A percentile compares a stretch with the other conserved stretches of the same genome.
Evolutionary conservation across 2,329 filamentous ascomycete species (phyloP).

Genomic region (Ascochyta clinopodiicola): DNA sequence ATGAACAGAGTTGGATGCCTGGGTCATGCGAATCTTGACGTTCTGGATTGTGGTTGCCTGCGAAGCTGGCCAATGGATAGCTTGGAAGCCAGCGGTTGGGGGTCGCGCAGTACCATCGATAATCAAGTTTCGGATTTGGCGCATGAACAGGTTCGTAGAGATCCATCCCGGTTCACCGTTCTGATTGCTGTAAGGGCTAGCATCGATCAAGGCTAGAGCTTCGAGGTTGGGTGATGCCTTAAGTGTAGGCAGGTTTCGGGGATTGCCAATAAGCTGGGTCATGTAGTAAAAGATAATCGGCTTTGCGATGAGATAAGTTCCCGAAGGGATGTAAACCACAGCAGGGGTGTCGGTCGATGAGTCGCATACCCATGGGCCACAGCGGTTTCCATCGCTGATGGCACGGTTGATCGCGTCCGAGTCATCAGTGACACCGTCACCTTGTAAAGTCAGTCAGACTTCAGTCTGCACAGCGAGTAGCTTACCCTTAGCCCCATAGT

Average conservation of each 20-base stretch:
- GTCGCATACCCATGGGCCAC: conserved; percentile 52
- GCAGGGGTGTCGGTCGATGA: conserved; percentile 61
- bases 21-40: conserved; percentile 53
- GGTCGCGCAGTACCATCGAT: conserved; percentile 63
- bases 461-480: background rate
- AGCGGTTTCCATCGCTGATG: conserved; percentile 53
- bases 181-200: conserved; percentile 57
- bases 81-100: conserved; percentile 53
- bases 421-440: conserved; percentile 52
- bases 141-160: conserved; percentile 68
- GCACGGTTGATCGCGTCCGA: conserved; percentile 62
- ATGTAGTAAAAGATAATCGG: conserved; percentile 69
- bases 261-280: conserved; percentile 68
- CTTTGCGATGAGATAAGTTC: conserved; percentile 59
- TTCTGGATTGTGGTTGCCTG: conserved; percentile 58
- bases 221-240: conserved; percentile 61
- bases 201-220: conserved; percentile 66
- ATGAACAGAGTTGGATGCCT: conserved; percentile 54
- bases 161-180: conserved; percentile 51
- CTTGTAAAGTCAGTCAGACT: conserved; percentile 28
- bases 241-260: conserved; percentile 62
- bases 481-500: conserved; percentile 53
- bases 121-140: conserved; percentile 70
- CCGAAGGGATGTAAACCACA: conserved; percentile 64
- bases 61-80: conserved; percentile 57